A percentile compares a stretch with the other conserved stretches of the same genome.
Evolutionary conservation across 176 grass and related monocot genomes (phyloP).

Genomic region (Carex pumila): DNA sequence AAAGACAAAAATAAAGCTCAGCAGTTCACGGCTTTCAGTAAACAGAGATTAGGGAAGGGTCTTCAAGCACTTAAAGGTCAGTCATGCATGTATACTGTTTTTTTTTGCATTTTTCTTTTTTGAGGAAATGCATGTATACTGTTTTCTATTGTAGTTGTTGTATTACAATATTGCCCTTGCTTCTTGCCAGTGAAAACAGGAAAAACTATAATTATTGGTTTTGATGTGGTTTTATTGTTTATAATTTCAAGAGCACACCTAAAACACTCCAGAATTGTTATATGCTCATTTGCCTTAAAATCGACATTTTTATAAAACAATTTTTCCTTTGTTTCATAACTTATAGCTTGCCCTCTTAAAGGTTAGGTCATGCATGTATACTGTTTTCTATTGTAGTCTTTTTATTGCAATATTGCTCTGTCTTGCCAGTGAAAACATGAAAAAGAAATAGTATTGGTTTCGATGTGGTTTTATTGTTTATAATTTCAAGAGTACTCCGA

Average conservation of each 20-base stretch:
- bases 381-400: neutral
- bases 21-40: conserved; percentile 68
- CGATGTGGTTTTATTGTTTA: neutral
- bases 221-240: neutral
- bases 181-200: neutral
- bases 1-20: conserved; percentile 67
- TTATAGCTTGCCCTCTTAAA: conserved; percentile 16
- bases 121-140: neutral
- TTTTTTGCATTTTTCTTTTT: neutral
- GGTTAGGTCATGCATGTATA: neutral
- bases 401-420: neutral
- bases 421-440: neutral
- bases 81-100: neutral
- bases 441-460: neutral
- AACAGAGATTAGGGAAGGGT: conserved; percentile 76
- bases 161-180: neutral
- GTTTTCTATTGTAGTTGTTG: neutral
- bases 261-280: neutral
- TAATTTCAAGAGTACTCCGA: neutral
- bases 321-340: neutral
- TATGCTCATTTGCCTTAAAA: neutral
- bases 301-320: neutral
- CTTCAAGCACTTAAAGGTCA: conserved; percentile 73
- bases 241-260: neutral
- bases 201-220: neutral